Base-by-base conservation (phyloP, 2,329 filamentous ascomycete genomes). In the Anisogramma anomala region DNA sequence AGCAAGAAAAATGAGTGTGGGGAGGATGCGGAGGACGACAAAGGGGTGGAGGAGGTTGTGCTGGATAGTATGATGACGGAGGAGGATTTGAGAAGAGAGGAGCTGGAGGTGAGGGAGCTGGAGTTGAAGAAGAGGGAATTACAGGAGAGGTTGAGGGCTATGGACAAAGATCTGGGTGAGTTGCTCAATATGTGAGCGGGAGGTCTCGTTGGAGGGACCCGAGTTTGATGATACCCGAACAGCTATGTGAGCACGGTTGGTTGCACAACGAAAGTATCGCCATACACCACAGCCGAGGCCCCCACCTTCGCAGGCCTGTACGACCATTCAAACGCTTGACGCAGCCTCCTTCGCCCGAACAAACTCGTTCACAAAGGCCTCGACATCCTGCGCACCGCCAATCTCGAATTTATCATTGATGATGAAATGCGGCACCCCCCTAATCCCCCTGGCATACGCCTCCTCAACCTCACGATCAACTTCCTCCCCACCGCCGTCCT, bases 381-480 rank as follows among this genome's bases (percentile, higher is more conserved):
- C 64, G 2, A 78, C 69, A 45, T 86, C 82, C 61, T 87, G 78
- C 1, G 83, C 84, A 1, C 84, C 84, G 20, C 77, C 71, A 22
- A 89, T 58, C 50, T 79, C 72, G 58, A 77, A 80, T 50, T 65
- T 66, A 2, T 67, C 78, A 53, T 88, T 80, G 48, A 91, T 72
- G 10, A 76, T 76, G 56, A 85, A 88, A 56, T 83, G 75, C 6
- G 84, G 84, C 47, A 91, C 84, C 1, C 82, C 82, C 40, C 62
- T 68, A 28, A 88, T 53, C 8, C 63, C 63, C 52, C 70, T 66
- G 7, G 55, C 57, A 50, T 68, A 67, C 28, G 74, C 70, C 49
- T 68, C 61, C 20, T 60, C 53, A 5, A 75, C 74, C 53, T 79
- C 71, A 28, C 50, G 51, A 54, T 79, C 74, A 18, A 80, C 75